Percentiles rank a stretch among this genome's conserved stretches.
Evolutionary conservation across 257 asterid genomes (phyloP).

Genomic region (Rubia yunnanensis): DNA sequence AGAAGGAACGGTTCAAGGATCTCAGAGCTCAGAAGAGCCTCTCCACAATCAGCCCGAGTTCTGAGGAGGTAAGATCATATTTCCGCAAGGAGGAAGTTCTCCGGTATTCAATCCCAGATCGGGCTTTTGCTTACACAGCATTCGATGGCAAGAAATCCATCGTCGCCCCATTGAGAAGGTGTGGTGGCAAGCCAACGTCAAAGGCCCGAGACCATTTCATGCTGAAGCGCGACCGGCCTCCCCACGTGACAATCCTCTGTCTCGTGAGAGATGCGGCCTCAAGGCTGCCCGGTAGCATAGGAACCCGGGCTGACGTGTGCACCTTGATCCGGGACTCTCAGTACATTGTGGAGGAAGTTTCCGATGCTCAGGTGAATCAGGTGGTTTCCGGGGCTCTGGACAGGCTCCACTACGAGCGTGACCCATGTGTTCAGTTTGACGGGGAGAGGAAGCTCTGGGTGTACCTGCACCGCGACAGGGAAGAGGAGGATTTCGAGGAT

Average conservation of each 20-base stretch:
- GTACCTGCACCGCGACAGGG: slow-evolving; percentile 86
- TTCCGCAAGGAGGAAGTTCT: slow-evolving; percentile 89
- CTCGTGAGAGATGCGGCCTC: slow-evolving; percentile 99
- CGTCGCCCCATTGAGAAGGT: slow-evolving; percentile 96
- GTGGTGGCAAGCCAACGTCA: slow-evolving; percentile 99
- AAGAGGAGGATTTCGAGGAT: slow-evolving; percentile 98
- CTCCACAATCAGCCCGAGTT: slow-evolving; percentile 74
- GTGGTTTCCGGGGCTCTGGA: slow-evolving; percentile 98
- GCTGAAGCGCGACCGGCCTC: slow-evolving; percentile 93
- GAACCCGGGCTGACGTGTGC: slow-evolving; percentile 97
- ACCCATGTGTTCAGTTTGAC: slow-evolving; percentile 95
- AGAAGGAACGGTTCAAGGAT: slow-evolving; percentile 96
- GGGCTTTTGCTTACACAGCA: slow-evolving; percentile 88
- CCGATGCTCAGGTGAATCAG: slow-evolving; percentile 92
- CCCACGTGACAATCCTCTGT: slow-evolving; percentile 95
- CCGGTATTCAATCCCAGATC: slow-evolving; percentile 92
- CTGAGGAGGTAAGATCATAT: slow-evolving; percentile 81
- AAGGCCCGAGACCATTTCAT: slow-evolving; percentile 98
- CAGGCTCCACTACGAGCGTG: slow-evolving; percentile 94
- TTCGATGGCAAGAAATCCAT: slow-evolving; percentile 91
- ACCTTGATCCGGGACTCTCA: slow-evolving; percentile 94
- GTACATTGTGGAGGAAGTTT: slow-evolving; percentile 82
- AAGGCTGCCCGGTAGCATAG: slow-evolving; percentile 96
- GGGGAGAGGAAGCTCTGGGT: slow-evolving; percentile 97
- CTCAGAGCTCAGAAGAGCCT: slow-evolving; percentile 97